A percentile compares a stretch with the other conserved stretches of the same genome.
Conservation (phyloP, 345 rosid genomes). For the Syzygium grande region DNA sequence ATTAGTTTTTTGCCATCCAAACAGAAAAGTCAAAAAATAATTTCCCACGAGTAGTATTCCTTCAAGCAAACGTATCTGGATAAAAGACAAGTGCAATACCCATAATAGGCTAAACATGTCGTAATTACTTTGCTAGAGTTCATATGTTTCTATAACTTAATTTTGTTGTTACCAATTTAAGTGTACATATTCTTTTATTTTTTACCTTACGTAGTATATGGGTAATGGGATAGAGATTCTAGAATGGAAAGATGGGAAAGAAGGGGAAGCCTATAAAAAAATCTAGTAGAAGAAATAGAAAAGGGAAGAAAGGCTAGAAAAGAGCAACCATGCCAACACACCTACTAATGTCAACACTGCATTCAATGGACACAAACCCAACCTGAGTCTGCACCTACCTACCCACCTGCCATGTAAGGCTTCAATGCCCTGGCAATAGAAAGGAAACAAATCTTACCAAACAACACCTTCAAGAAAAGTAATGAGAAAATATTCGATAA, state of each 20-base stretch:
- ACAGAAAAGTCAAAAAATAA: not conserved
- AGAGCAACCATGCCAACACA: not conserved
- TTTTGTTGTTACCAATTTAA: not conserved
- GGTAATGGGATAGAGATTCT: not conserved
- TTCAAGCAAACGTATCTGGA: not conserved
- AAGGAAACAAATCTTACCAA: not conserved
- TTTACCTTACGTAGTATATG: not conserved
- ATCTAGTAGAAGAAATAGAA: not conserved
- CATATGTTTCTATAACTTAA: not conserved
- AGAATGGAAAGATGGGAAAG: not conserved
- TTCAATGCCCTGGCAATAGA: not conserved
- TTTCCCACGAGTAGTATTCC: not conserved
- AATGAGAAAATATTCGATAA: not conserved
- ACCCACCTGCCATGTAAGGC: not conserved
- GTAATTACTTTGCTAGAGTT: not conserved
- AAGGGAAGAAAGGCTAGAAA: not conserved
- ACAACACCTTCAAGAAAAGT: not conserved
- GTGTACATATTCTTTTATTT: not conserved
- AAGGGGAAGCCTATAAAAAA: not conserved
- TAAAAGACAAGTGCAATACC: not conserved
- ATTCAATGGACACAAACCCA: not conserved
- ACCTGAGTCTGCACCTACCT: not conserved
- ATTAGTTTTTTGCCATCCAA: not conserved
- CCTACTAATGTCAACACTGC: not conserved
- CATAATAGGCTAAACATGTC: not conserved